Conservation (phyloP, 1,284 basidiomycete species). For the Moesziomyces aphidis region DNA sequence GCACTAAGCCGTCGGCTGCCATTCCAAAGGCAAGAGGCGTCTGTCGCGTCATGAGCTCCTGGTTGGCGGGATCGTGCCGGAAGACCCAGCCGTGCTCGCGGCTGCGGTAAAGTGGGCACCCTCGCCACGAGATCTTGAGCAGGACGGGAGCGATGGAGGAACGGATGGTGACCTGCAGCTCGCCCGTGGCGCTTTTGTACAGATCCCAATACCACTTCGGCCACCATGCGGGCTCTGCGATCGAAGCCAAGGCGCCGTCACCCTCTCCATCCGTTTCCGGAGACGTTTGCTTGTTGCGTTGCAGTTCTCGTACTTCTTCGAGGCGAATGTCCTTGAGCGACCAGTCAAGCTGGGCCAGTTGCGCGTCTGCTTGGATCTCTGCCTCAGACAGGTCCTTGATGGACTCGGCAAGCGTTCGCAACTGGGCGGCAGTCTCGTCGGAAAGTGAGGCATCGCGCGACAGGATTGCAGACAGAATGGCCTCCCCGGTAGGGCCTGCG, state of each 20-base stretch:
- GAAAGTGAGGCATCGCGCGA: conserved; percentile 15
- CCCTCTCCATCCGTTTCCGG: neutral
- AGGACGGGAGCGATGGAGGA: conserved; percentile 86
- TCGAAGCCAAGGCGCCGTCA: conserved; percentile 2
- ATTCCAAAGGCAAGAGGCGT: conserved; percentile 49
- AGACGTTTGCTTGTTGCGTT: conserved; percentile 6
- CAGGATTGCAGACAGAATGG: conserved; percentile 26
- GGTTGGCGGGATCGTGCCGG: conserved; percentile 29
- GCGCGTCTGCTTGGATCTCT: conserved; percentile 22
- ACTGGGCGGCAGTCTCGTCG: conserved; percentile 10
- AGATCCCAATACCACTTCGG: conserved; percentile 99
- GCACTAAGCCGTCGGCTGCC: conserved; percentile 46
- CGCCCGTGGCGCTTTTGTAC: conserved; percentile 67
- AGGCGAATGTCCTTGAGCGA: conserved; percentile 38
- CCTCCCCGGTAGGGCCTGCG: conserved; percentile 30
- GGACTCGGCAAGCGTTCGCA: conserved; percentile 40
- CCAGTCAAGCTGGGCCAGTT: conserved; percentile 59
- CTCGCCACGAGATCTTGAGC: conserved; percentile 87
- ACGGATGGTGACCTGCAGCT: conserved; percentile 85
- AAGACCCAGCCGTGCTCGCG: conserved; percentile 92
- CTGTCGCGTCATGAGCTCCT: conserved; percentile 41
- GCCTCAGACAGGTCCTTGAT: conserved; percentile 17
- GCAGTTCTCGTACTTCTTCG: conserved; percentile 28
- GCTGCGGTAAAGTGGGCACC: conserved; percentile 85
- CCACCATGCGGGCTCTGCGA: conserved; percentile 68